Percentiles rank a stretch among this genome's conserved stretches.
These are phyloP conservation scores for Beauveria brongniartii DNA, from an alignment of 2,329 filamentous ascomycete species.

Conservation along the genomic window DNA sequence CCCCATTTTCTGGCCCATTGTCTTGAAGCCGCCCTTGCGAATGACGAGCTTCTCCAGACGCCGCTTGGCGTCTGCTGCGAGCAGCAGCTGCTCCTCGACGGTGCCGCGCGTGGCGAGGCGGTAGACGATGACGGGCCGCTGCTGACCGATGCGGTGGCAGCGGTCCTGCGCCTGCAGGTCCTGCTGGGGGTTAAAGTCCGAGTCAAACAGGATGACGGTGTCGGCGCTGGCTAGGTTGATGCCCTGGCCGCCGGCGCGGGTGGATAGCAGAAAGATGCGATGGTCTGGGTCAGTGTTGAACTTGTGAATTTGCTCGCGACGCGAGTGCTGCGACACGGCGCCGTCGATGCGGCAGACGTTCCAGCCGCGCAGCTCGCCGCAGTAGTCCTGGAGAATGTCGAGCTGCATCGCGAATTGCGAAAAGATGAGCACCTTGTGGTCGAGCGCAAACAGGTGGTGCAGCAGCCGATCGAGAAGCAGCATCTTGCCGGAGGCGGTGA, in stretches of 20 bases:
- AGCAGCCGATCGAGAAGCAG: conserved; percentile 82
- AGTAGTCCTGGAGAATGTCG: conserved; percentile 85
- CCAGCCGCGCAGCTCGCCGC: conserved; percentile 66
- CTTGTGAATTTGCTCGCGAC: conserved; percentile 60
- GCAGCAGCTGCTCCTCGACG: conserved; percentile 78
- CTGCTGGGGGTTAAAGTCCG: conserved; percentile 91
- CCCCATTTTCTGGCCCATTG: conserved; percentile 52
- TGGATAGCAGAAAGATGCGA: conserved; percentile 81
- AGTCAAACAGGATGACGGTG: conserved; percentile 85
- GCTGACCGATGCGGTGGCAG: conserved; percentile 91
- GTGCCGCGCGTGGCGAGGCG: conserved; percentile 88
- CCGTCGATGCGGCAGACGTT: conserved; percentile 86
- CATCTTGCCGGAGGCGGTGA: conserved; percentile 93
- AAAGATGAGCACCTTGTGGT: conserved; percentile 91
- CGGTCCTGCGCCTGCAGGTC: conserved; percentile 95
- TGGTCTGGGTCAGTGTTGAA: conserved; percentile 61
- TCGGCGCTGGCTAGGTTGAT: conserved; percentile 91
- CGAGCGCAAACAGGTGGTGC: conserved; percentile 60
- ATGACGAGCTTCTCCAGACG: conserved; percentile 92
- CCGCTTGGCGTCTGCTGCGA: conserved; percentile 85
- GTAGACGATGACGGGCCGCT: conserved; percentile 83
- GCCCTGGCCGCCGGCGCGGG: conserved; percentile 84
- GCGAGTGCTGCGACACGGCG: conserved; percentile 65
- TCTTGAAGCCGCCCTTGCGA: conserved; percentile 78
- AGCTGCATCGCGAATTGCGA: conserved; percentile 94